These are phyloP conservation scores for Verticillium zaregamsianum DNA, from an alignment of 2,329 filamentous ascomycete species.

Conservation along the genomic window DNA sequence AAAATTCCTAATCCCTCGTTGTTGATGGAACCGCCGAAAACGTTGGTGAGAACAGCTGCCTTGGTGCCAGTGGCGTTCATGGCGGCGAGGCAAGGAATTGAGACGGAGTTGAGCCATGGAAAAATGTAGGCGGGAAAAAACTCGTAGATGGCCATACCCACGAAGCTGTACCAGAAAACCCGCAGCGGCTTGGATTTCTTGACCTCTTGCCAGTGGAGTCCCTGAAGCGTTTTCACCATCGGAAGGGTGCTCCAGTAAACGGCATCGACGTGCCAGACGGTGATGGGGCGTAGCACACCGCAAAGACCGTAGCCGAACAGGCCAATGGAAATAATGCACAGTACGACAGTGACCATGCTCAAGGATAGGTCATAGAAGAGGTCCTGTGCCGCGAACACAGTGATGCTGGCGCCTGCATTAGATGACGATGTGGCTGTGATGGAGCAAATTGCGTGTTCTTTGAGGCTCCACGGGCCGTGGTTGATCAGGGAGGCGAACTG, in stretches of 20 bases:
- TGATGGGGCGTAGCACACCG: constrained; percentile 48
- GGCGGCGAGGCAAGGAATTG: constrained; percentile 48
- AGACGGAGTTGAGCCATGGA: constrained; percentile 51
- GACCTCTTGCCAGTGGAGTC: constrained; percentile 47
- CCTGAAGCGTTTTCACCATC: constrained; percentile 48
- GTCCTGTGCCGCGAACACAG: constrained; percentile 43
- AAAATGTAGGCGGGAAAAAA: constrained; percentile 52
- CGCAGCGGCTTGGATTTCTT: constrained; percentile 46
- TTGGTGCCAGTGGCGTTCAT: constrained; percentile 45
- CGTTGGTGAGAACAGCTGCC: constrained; percentile 36
- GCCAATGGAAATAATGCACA: constrained; percentile 48
- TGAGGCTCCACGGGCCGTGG: constrained; percentile 45
- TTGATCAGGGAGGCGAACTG: constrained; percentile 41
- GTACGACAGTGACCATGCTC: constrained; percentile 39
- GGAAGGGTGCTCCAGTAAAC: constrained; percentile 53
- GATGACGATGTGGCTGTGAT: constrained; percentile 52
- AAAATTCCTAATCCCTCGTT: constrained; percentile 50
- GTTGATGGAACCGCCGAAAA: constrained; percentile 47
- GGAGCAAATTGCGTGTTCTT: constrained; percentile 51
- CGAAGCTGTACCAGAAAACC: constrained; percentile 48
- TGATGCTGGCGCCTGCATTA: constrained; percentile 36
- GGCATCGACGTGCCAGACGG: constrained; percentile 51
- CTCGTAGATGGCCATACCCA: constrained; percentile 45
- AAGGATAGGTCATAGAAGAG: constrained; percentile 48
- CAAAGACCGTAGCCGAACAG: constrained; percentile 52